A percentile compares a stretch with the other conserved stretches of the same genome.
phyloP scores from a whole-genome alignment of 306 rosid species.

The Clitoria ternatea region DNA sequence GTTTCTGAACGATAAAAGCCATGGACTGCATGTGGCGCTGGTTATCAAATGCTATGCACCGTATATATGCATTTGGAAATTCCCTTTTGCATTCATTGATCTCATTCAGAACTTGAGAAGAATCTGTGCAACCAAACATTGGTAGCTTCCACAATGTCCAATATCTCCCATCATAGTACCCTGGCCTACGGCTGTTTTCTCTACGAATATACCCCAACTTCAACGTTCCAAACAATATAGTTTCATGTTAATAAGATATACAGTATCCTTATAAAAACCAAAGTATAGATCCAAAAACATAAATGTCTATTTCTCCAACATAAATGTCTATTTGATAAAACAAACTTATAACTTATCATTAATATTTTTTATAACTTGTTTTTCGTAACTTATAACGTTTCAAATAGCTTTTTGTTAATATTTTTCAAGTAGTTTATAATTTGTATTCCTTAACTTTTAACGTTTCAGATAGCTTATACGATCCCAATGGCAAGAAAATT shows the following conservation, averaged over 20 bases:
- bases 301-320: neutral
- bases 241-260: constrained; percentile 5
- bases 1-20: constrained; percentile 68
- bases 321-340: too few relatives aligned
- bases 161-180: constrained; percentile 87
- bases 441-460: too few relatives aligned
- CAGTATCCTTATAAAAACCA: neutral
- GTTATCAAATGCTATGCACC: constrained; percentile 73
- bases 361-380: too few relatives aligned
- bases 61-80: constrained; percentile 67
- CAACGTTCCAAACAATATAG: constrained; percentile 3
- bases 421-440: too few relatives aligned
- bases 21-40: constrained; percentile 61
- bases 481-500: neutral
- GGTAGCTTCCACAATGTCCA: constrained; percentile 90
- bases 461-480: too few relatives aligned
- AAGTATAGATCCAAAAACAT: neutral
- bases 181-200: constrained; percentile 61
- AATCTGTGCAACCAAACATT: constrained; percentile 67
- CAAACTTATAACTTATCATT: too few relatives aligned
- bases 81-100: constrained; percentile 52
- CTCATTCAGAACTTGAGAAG: constrained; percentile 59
- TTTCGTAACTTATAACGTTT: too few relatives aligned
- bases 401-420: too few relatives aligned
- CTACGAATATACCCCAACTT: constrained; percentile 53